Base-by-base conservation (phyloP, 2,329 filamentous ascomycete species). In the Penicillium sp. region DNA sequence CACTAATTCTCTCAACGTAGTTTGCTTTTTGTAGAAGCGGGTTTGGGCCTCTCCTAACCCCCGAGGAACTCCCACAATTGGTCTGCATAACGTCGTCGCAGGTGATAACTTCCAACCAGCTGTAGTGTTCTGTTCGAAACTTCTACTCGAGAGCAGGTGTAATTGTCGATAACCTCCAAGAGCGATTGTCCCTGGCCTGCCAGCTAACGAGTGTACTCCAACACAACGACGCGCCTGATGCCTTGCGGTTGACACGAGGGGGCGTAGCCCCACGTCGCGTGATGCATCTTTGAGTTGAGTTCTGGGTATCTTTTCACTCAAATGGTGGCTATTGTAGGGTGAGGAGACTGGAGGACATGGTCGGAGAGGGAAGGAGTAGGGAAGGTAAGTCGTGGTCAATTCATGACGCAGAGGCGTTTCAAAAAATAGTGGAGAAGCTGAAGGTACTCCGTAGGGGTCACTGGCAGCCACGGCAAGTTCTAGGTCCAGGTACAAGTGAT, bases 21-120 rank as follows among this genome's bases (percentile, higher is more conserved):
- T 57, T 56, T 22, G 50, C 50, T 43, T 54, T 35, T 42, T 51
- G 10, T 58, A 50, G n/a, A 28, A 47, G 5, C 56, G 46, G 11
- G 3, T 32, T 28, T 57, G 56, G 8, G 14, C 28, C 40, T 41
- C 44, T 11, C 46, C 38, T 11, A 14, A 16, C 27, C 22, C 22
- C 18, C 24, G 26, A 39, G 44, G 13, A 20, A 14, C 36, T 20
- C 8, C 23, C 7, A 28, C 28, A 11, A 22, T 22, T 22, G 29
- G 23, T 44, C 32, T 26, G 16, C 20, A 11, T 23, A 13, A 24
- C 28, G 10, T 24, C 42, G 31, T 14, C 10, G n/a, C 7, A 22
- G 20, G 18, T 2, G n/a, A 24, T 27, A 16, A 24, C 4, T n/a
- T 38, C 14, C 23, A 20, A 1, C 20, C 16, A 24, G 1, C 16